These are phyloP conservation scores for Pelargonium cotyledonis DNA, from an alignment of 441 rosid genomes.

Conservation along the genomic window DNA sequence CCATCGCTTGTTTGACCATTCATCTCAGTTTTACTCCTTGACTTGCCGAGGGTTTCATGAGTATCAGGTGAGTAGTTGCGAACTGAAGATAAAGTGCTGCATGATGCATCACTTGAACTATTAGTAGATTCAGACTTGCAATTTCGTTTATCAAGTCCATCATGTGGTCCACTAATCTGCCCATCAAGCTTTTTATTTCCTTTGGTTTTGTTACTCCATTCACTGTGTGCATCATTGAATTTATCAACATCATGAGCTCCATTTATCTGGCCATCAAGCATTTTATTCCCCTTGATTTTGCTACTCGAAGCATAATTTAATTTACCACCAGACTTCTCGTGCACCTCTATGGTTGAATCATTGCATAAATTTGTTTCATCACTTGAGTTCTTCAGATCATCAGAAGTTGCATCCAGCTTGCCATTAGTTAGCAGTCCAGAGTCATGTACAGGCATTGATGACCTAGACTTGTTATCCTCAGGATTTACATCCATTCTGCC, in stretches of 20 bases:
- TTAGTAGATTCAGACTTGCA: slow-evolving; percentile 34
- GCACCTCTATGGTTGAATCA: slow-evolving; percentile 26
- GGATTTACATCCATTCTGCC: slow-evolving; percentile 21
- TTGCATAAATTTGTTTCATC: slow-evolving; percentile 26
- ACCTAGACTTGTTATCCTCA: slow-evolving; percentile 22
- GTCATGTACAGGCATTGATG: slow-evolving; percentile 27
- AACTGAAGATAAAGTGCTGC: slow-evolving; percentile 34
- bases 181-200: slow-evolving; percentile 25
- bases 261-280: slow-evolving; percentile 24
- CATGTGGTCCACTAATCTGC: slow-evolving; percentile 34
- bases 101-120: slow-evolving; percentile 26
- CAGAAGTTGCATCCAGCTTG: slow-evolving; percentile 24
- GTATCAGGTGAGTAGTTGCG: slow-evolving; percentile 35
- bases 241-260: slow-evolving; percentile 33
- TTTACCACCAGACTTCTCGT: slow-evolving; percentile 25
- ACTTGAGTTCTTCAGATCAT: slow-evolving; percentile 18
- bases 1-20: slow-evolving; percentile 39
- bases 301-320: slow-evolving; percentile 3
- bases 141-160: slow-evolving; percentile 25
- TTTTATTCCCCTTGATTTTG: slow-evolving; percentile 28
- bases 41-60: slow-evolving; percentile 41
- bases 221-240: slow-evolving; percentile 4
- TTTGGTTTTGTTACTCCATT: slow-evolving; percentile 12
- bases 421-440: slow-evolving; percentile 35
- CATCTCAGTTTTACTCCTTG: slow-evolving; percentile 30